Evolutionary conservation across 139 green algal genomes (phyloP).

Genomic region (Picochlorum sp.): DNA sequence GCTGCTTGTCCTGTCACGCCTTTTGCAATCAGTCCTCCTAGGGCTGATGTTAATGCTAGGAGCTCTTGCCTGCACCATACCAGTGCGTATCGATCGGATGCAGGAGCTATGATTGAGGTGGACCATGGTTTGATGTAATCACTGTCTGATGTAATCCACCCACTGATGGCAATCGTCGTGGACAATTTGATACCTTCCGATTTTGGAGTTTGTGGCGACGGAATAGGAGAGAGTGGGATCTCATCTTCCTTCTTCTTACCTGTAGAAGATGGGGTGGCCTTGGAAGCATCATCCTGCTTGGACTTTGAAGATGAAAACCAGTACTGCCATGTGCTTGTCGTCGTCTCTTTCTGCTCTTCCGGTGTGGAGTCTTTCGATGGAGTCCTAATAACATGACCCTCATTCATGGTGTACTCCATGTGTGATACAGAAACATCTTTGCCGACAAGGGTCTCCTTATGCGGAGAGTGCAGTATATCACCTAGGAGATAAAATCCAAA

Average conservation of each 20-base stretch:
- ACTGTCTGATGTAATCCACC: slow-evolving; percentile 39
- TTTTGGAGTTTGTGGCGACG: neutral
- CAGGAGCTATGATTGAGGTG: slow-evolving; percentile 5
- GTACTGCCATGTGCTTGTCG: slow-evolving; percentile 2
- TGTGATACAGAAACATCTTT: neutral
- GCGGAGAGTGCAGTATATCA: neutral
- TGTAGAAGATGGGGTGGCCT: neutral
- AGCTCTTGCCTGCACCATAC: slow-evolving; percentile 62
- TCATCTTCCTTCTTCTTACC: slow-evolving; percentile 6
- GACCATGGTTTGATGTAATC: slow-evolving; percentile 62
- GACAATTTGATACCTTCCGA: slow-evolving; percentile 32
- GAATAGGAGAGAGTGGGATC: neutral
- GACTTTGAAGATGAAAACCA: neutral
- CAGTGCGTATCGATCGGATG: slow-evolving; percentile 8
- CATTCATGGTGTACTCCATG: too few relatives aligned
- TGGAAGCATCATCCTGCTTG: slow-evolving; percentile 3
- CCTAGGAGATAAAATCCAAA: slow-evolving; percentile 58
- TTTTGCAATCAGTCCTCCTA: slow-evolving; percentile 36
- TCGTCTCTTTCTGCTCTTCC: neutral
- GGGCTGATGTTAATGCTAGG: slow-evolving; percentile 29
- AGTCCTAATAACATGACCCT: too few relatives aligned
- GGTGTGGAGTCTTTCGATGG: neutral
- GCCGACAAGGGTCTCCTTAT: neutral
- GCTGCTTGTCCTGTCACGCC: slow-evolving; percentile 25
- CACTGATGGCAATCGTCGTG: slow-evolving; percentile 50